Conservation (phyloP, 2,329 filamentous ascomycete genomes). For the Plenodomus lindquistii region DNA sequence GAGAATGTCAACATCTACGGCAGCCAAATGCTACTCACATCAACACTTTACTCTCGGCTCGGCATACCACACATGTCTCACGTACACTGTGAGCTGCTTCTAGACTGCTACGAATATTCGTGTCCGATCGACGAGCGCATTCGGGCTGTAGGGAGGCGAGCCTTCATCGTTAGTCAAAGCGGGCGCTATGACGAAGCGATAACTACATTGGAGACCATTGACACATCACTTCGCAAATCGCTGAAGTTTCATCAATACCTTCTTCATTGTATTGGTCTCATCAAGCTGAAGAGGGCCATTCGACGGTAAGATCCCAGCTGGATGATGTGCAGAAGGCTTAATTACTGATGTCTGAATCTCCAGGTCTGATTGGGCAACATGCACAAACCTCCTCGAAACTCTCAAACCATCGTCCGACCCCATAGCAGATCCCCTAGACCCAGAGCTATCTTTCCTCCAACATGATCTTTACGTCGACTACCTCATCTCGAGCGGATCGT, state of each 20-base stretch:
- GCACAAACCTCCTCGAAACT: conserved; percentile 60
- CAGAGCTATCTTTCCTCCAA: conserved; percentile 63
- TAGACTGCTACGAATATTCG: conserved; percentile 69
- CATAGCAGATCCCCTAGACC: conserved; percentile 54
- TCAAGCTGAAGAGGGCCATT: conserved; percentile 67
- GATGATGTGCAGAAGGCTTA: not conserved
- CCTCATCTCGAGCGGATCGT: conserved; percentile 58
- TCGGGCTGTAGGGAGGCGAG: conserved; percentile 71
- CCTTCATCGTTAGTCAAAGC: conserved; percentile 65
- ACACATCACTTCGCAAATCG: conserved; percentile 66
- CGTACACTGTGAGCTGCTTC: conserved; percentile 71
- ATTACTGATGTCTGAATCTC: conserved; percentile 15
- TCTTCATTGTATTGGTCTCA: conserved; percentile 66
- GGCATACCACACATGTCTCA: conserved; percentile 64
- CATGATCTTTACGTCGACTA: conserved; percentile 64
- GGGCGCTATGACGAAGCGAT: conserved; percentile 74
- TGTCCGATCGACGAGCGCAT: conserved; percentile 77
- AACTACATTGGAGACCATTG: conserved; percentile 61
- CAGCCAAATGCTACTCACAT: conserved; percentile 71
- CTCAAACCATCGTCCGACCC: conserved; percentile 51
- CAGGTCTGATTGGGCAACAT: conserved; percentile 59
- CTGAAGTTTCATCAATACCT: conserved; percentile 79
- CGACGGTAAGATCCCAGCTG: conserved; percentile 46
- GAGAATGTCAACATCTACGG: conserved; percentile 76
- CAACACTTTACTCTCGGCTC: conserved; percentile 75